phyloP scores from a whole-genome alignment of 257 asterid species.

The Solanum clarkiae region DNA sequence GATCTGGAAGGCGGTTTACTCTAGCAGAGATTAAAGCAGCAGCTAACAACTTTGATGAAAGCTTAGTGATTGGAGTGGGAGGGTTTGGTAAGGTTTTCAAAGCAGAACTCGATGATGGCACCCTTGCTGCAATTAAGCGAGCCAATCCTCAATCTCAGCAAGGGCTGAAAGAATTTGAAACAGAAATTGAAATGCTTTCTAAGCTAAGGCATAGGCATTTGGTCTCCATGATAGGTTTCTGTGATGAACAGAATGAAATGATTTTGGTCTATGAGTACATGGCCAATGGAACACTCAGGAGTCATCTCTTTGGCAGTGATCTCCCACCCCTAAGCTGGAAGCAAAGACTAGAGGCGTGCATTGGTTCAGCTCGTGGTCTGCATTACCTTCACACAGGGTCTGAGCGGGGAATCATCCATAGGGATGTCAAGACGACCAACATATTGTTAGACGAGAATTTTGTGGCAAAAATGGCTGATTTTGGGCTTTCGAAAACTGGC shows the following conservation, averaged over 20 bases:
- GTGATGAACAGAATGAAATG: slow-evolving; percentile 81
- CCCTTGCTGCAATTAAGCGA: slow-evolving; percentile 58
- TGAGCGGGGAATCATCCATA: slow-evolving; percentile 66
- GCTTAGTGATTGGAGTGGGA: slow-evolving; percentile 71
- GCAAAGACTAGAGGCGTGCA: slow-evolving; percentile 63
- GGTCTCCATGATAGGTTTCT: slow-evolving; percentile 77
- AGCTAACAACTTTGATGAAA: slow-evolving; percentile 57
- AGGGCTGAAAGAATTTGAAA: slow-evolving; percentile 70
- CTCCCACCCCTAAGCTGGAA: slow-evolving; percentile 61
- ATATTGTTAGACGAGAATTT: slow-evolving; percentile 60
- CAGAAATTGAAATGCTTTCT: slow-evolving; percentile 76
- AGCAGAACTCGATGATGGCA: slow-evolving; percentile 55
- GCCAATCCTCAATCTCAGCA: slow-evolving; percentile 87
- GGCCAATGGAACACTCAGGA: slow-evolving; percentile 73
- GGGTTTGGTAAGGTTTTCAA: slow-evolving; percentile 83
- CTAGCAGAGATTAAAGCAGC: slow-evolving; percentile 58
- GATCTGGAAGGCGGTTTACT: slow-evolving; percentile 65
- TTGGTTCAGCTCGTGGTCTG: slow-evolving; percentile 74
- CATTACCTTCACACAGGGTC: slow-evolving; percentile 92
- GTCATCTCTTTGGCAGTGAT: slow-evolving; percentile 65
- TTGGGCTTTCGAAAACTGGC: slow-evolving; percentile 77
- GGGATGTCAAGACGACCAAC: slow-evolving; percentile 85
- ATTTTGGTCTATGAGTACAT: slow-evolving; percentile 85
- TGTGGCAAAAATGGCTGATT: slow-evolving; percentile 81
- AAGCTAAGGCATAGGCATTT: slow-evolving; percentile 74